phyloP scores from a whole-genome alignment of 345 rosid genomes.

The Citrus mangshanensis region DNA sequence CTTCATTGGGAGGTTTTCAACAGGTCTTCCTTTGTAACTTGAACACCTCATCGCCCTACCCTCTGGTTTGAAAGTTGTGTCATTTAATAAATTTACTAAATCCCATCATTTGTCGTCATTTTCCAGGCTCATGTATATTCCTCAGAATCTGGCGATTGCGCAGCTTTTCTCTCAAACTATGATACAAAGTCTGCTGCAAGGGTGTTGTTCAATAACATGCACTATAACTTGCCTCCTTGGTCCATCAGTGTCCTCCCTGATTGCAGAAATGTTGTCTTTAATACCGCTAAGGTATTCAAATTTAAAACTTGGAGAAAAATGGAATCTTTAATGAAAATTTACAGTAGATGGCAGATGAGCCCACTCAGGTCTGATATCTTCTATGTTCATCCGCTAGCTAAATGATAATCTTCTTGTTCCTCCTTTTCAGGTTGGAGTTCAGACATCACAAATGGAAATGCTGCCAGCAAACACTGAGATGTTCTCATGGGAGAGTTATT shows the following conservation, averaged over 20 bases:
- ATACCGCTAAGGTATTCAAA: slow-evolving; percentile 82
- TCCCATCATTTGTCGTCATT: slow-evolving; percentile 11
- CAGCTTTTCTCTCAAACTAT: slow-evolving; percentile 94
- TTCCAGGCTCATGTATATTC: slow-evolving; percentile 80
- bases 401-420: neutral
- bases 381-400: neutral
- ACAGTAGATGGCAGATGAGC: neutral
- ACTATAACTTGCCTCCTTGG: slow-evolving; percentile 98
- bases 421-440: slow-evolving; percentile 79
- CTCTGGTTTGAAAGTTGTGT: slow-evolving; percentile 6
- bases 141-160: slow-evolving; percentile 79
- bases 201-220: slow-evolving; percentile 91
- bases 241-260: slow-evolving; percentile 98
- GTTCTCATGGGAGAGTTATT: slow-evolving; percentile 81
- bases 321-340: neutral
- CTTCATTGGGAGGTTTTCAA: slow-evolving; percentile 80
- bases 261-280: slow-evolving; percentile 92
- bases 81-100: slow-evolving; percentile 15
- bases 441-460: slow-evolving; percentile 91
- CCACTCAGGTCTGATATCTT: neutral
- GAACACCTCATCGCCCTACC: neutral
- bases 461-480: slow-evolving; percentile 52
- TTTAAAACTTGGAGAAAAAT: neutral
- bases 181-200: slow-evolving; percentile 78
- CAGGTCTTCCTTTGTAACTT: slow-evolving; percentile 46